Base-by-base conservation (phyloP, 2,329 filamentous ascomycete species). In the Aspergillus sp. region DNA sequence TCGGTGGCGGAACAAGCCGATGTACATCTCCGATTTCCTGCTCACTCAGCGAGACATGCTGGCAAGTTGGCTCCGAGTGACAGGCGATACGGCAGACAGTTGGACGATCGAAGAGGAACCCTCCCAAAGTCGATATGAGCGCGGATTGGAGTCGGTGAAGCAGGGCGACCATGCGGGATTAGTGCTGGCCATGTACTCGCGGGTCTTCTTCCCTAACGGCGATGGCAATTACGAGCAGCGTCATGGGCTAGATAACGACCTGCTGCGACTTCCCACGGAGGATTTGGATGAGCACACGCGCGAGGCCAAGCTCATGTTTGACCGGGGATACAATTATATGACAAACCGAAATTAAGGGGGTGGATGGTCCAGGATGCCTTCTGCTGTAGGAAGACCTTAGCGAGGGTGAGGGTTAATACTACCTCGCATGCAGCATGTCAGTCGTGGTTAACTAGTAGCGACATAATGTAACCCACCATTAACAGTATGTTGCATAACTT, bases 211-310 rank as follows among this genome's bases (percentile, higher is more conserved):
- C 17, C 17, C 38, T 4, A 54, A 57, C 17, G 58, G 54, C 6
- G 54, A 57, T 19, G 58, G 58, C 4, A 54, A 60, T 13, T 51
- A 57, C 21, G 54, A 54, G 30, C 38, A 36, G 1, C 25, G 27
- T 5, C 19, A 5, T 8, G 54, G 41, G 5, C 41, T 60, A 30
- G 53, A 57, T 21, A 60, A 60, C 21, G 41, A 8, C 5, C 8
- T 36, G 11, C 41, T 60, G 8, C 54, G 41, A 3, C 23, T 60
- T 5, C 58, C 58, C 5, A 38, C 49, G 15, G 58, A 60, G 30
- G 58, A 60, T 21, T 17, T 60, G 54, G 58, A 60, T 32, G 54
- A 36, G 11, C 52, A 48, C 3, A 60, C 58, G 5, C 11, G 19
- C 8, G 6, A 41, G 10, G 54, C 54, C 10, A 57, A 49, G 42